Evolutionary conservation across 257 asterid species (phyloP).

Genomic region (Oldenlandia corymbosa): DNA sequence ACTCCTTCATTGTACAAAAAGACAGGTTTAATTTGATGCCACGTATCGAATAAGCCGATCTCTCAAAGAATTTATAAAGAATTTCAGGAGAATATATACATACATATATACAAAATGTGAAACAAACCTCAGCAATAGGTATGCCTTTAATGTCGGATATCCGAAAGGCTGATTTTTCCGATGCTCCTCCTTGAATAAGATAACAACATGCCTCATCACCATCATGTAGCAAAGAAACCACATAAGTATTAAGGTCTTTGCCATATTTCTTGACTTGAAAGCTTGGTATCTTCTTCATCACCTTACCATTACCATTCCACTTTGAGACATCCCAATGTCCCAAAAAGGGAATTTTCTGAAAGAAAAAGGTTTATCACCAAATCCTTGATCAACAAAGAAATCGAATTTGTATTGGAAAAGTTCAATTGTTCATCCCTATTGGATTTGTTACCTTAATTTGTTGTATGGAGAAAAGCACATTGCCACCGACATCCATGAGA

Average conservation of each 20-base stretch:
- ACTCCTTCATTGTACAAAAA: no score
- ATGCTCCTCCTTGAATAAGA: constrained; percentile 32
- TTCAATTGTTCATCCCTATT: no score
- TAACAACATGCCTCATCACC: constrained; percentile 26
- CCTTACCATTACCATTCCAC: constrained; percentile 23
- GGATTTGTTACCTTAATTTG: constrained; percentile 37
- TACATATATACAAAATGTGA: no score
- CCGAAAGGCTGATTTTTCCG: constrained; percentile 45
- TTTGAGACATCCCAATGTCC: constrained; percentile 51
- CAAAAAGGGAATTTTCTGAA: constrained; percentile 43
- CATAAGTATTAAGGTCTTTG: constrained; percentile 23
- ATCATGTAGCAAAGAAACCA: constrained; percentile 31
- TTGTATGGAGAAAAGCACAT: constrained; percentile 41
- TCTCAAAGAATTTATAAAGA: neutral
- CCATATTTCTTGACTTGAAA: constrained; percentile 46
- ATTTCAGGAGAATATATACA: no score
- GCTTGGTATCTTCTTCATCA: constrained; percentile 30
- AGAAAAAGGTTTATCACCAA: no score
- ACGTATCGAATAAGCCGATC: neutral
- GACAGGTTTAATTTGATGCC: no score
- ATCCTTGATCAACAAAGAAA: no score
- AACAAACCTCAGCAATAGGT: constrained; percentile 55
- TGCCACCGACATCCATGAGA: constrained; percentile 53
- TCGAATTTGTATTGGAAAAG: no score
- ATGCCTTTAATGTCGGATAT: constrained; percentile 41